phyloP scores from a whole-genome alignment of 768 basidiomycete species.

The Mrakia hoshinonis region DNA sequence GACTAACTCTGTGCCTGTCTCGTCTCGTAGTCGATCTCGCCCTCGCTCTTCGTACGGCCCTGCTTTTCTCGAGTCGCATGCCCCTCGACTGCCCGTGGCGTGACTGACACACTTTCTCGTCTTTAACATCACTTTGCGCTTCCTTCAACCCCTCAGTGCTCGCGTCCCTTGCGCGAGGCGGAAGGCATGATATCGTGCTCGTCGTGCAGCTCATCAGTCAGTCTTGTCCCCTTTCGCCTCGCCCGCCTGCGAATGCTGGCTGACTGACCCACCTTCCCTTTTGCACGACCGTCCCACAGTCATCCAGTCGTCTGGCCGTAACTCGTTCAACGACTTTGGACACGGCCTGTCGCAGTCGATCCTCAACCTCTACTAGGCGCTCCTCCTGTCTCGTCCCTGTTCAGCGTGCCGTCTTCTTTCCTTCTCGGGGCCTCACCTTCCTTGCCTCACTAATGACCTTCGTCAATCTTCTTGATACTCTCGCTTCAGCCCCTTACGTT shows the following conservation, averaged over 20 bases:
- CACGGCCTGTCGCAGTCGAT: too few species aligned
- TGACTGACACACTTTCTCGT: too few species aligned
- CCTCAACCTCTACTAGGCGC: too few species aligned
- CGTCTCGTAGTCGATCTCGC: neutral
- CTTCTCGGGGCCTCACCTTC: too few species aligned
- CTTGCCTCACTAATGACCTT: too few species aligned
- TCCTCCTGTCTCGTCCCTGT: neutral
- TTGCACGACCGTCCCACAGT: too few species aligned
- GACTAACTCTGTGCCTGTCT: neutral
- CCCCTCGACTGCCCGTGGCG: too few species aligned
- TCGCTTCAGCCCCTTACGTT: too few species aligned
- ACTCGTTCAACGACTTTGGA: too few species aligned
- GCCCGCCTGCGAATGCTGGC: neutral
- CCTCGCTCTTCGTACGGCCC: neutral
- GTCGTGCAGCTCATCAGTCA: constrained; percentile 14
- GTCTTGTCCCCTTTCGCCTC: neutral
- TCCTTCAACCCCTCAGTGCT: neutral
- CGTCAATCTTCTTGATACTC: too few species aligned
- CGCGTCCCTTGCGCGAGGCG: neutral
- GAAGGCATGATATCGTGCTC: constrained; percentile 8
- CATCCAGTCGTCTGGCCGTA: too few species aligned
- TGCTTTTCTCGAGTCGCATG: neutral
- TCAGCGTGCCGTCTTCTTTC: neutral
- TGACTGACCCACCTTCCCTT: neutral
- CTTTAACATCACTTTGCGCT: neutral